Evolutionary conservation across 2,329 filamentous ascomycete species (phyloP).

Genomic region (Elsinoe australis): DNA sequence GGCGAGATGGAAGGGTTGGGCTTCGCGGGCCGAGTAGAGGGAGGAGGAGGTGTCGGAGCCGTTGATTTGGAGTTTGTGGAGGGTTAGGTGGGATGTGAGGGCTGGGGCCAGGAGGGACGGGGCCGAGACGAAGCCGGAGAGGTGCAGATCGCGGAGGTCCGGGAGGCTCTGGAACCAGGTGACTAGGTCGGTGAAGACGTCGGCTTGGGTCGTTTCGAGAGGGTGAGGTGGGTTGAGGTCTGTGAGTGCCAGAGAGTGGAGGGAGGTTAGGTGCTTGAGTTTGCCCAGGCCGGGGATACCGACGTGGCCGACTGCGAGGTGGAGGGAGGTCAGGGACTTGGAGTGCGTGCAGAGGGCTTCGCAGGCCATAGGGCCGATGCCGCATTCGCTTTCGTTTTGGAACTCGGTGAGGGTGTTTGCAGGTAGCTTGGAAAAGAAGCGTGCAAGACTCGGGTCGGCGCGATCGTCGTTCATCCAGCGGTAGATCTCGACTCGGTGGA

Average conservation of each 20-base stretch:
- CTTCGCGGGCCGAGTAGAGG: conserved; percentile 42
- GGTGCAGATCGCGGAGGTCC: conserved; percentile 42
- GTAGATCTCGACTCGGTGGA: conserved; percentile 54
- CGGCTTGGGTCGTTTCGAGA: conserved; percentile 46
- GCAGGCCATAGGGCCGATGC: conserved; percentile 49
- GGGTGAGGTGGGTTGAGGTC: conserved; percentile 39
- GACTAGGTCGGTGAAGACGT: conserved; percentile 45
- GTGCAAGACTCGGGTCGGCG: conserved; percentile 51
- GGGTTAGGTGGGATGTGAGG: conserved; percentile 39
- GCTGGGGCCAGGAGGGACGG: conserved; percentile 47
- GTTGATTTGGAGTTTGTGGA: conserved; percentile 43
- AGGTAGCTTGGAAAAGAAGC: conserved; percentile 50
- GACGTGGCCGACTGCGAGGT: conserved; percentile 44
- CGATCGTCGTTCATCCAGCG: conserved; percentile 38
- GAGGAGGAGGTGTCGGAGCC: conserved; percentile 22
- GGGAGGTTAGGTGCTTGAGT: conserved; percentile 42
- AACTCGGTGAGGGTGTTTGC: conserved; percentile 53
- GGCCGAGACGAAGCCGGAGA: conserved; percentile 47
- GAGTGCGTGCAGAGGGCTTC: conserved; percentile 46
- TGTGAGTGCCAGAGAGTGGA: conserved; percentile 45
- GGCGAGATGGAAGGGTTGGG: conserved; percentile 46
- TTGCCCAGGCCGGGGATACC: conserved; percentile 44
- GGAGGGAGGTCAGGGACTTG: conserved; percentile 48
- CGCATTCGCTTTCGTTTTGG: conserved; percentile 49
- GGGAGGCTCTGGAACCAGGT: conserved; percentile 50